Percentiles rank a stretch among this genome's conserved stretches.
These are phyloP conservation scores for Vachellia pachyceras DNA, from an alignment of 306 rosid species.

Conservation along the genomic window DNA sequence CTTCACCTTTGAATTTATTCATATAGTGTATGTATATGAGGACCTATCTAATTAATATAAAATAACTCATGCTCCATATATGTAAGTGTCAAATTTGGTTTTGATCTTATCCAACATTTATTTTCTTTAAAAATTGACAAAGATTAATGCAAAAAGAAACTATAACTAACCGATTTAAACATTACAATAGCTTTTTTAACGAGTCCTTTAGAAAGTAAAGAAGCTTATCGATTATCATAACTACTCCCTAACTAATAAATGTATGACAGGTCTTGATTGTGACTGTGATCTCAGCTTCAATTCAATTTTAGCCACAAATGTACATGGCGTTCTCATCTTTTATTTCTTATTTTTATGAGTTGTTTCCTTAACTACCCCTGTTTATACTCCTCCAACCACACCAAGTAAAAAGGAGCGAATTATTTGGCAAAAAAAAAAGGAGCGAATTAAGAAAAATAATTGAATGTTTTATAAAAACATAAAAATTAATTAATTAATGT, in stretches of 20 bases:
- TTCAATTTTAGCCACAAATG: constrained; percentile 11
- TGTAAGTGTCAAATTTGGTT: neutral
- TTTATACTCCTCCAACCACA: too few relatives aligned
- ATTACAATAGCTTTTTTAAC: neutral
- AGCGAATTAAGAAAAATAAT: too few relatives aligned
- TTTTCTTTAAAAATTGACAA: too few relatives aligned
- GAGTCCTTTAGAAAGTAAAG: neutral
- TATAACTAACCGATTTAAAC: neutral
- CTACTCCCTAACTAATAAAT: constrained; percentile 5
- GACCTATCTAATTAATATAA: neutral
- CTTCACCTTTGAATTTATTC: neutral
- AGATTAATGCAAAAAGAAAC: neutral
- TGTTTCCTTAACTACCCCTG: too few relatives aligned
- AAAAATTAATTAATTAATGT: too few relatives aligned
- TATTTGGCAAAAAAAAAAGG: too few relatives aligned
- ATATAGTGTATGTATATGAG: neutral
- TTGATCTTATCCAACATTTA: neutral
- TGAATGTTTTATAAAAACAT: too few relatives aligned
- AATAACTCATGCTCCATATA: neutral
- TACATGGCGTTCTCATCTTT: constrained; percentile 41
- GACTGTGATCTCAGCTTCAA: constrained; percentile 21
- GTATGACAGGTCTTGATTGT: neutral
- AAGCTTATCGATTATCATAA: constrained; percentile 12
- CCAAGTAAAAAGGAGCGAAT: too few relatives aligned
- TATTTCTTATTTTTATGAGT: too few relatives aligned